These are phyloP conservation scores for Acanthamoeba comandoni DNA, from an alignment of 208 protist genomes.

Conservation along the genomic window DNA sequence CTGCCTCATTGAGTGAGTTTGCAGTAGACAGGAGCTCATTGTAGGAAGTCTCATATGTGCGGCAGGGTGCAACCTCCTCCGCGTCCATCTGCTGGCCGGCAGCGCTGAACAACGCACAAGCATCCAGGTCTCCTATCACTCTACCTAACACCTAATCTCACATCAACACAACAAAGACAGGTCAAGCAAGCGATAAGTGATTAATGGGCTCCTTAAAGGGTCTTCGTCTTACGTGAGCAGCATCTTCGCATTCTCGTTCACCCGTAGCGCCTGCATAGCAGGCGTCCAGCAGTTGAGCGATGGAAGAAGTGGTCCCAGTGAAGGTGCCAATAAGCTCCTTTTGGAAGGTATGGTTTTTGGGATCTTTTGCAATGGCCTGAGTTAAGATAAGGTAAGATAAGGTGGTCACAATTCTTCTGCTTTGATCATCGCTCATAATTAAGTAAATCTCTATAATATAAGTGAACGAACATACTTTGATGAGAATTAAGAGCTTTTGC, in stretches of 20 bases:
- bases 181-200: no score
- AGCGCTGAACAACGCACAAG: conserved; percentile 46
- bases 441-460: no score
- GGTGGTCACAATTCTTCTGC: neutral
- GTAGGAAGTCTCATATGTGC: conserved; percentile 49
- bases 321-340: conserved; percentile 22
- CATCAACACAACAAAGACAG: no score
- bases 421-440: neutral
- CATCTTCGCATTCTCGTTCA: conserved; percentile 69
- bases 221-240: neutral
- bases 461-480: no score
- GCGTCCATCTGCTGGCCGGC: conserved; percentile 10
- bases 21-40: conserved; percentile 10
- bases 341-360: conserved; percentile 71
- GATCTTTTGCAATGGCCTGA: conserved; percentile 35
- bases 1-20: neutral
- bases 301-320: conserved; percentile 3
- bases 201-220: no score
- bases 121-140: conserved; percentile 59
- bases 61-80: neutral
- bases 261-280: conserved; percentile 46
- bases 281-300: conserved; percentile 28
- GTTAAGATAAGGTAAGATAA: neutral
- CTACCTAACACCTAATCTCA: neutral
- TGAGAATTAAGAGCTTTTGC: no score